phyloP scores from a whole-genome alignment of 352 stramenopile species.

The Phytophthora pini region DNA sequence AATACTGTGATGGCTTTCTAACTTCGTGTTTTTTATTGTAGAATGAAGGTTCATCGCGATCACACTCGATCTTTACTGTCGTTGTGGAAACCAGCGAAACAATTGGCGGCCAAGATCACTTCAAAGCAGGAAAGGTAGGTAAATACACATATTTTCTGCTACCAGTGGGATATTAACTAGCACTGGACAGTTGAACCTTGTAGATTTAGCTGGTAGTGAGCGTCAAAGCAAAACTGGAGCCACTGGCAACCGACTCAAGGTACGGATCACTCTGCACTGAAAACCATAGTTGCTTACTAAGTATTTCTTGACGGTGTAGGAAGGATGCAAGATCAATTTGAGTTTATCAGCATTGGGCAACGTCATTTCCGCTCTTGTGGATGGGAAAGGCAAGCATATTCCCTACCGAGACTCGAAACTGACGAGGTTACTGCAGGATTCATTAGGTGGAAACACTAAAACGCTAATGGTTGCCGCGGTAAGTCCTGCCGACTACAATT shows the following conservation, averaged over 20 bases:
- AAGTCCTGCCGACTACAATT: slow-evolving; percentile 95
- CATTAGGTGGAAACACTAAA: slow-evolving; percentile 95
- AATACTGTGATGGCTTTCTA: not conserved
- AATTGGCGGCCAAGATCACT: slow-evolving; percentile 72
- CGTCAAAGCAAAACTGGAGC: slow-evolving; percentile 87
- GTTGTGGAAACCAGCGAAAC: slow-evolving; percentile 86
- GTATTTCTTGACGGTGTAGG: slow-evolving; percentile 26
- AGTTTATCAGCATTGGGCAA: slow-evolving; percentile 82
- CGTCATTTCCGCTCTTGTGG: slow-evolving; percentile 86
- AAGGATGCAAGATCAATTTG: slow-evolving; percentile 91
- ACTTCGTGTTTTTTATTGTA: slow-evolving; percentile 15
- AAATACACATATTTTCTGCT: not conserved
- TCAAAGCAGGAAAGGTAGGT: slow-evolving; percentile 82
- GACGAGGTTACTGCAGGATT: slow-evolving; percentile 92
- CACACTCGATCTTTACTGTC: slow-evolving; percentile 89
- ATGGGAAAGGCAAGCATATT: slow-evolving; percentile 88
- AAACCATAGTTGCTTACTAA: no score
- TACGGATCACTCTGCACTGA: slow-evolving; percentile 5
- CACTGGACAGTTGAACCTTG: slow-evolving; percentile 72
- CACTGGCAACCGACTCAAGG: slow-evolving; percentile 80
- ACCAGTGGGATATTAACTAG: not conserved
- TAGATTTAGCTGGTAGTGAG: slow-evolving; percentile 84
- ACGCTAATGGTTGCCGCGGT: slow-evolving; percentile 97
- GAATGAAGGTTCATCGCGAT: slow-evolving; percentile 86
- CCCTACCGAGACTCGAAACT: slow-evolving; percentile 94